Percentiles rank a stretch among this genome's conserved stretches.
Conservation (phyloP, 305 asterid species). For the Solanum chacoense region DNA sequence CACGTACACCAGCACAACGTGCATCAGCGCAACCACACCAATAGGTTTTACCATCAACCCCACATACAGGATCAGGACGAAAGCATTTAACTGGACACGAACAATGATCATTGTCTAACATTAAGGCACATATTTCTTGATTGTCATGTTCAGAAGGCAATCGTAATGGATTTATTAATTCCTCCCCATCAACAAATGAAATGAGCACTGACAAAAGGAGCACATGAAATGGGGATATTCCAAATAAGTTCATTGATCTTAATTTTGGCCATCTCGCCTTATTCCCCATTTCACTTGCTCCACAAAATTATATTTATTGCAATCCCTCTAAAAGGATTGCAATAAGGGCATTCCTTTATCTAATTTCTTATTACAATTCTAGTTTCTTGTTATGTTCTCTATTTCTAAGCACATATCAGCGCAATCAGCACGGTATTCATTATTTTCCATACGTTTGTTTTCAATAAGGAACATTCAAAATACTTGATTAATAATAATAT, state of each 20-base stretch:
- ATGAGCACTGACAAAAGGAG: neutral
- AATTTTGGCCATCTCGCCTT: neutral
- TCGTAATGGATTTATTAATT: neutral
- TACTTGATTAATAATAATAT: neutral
- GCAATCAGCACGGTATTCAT: neutral
- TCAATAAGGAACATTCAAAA: neutral
- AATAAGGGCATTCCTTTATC: neutral
- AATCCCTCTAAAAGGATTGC: neutral
- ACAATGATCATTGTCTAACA: neutral
- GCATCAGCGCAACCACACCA: slow-evolving; percentile 19
- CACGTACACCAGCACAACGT: slow-evolving; percentile 1
- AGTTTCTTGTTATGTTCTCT: neutral
- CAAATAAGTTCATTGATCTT: neutral
- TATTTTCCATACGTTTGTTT: neutral
- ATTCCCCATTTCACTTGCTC: slow-evolving; percentile 1
- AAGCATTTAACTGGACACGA: slow-evolving; percentile 12
- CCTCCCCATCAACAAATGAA: neutral
- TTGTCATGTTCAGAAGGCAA: slow-evolving; percentile 1
- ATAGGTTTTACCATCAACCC: slow-evolving; percentile 13
- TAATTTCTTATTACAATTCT: neutral
- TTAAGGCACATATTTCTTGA: neutral
- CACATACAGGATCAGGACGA: slow-evolving; percentile 9
- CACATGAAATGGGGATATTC: neutral
- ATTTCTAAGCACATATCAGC: neutral
- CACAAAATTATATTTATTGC: neutral